Evolutionary conservation across 345 rosid genomes (phyloP).

Genomic region (Populus euphratica): DNA sequence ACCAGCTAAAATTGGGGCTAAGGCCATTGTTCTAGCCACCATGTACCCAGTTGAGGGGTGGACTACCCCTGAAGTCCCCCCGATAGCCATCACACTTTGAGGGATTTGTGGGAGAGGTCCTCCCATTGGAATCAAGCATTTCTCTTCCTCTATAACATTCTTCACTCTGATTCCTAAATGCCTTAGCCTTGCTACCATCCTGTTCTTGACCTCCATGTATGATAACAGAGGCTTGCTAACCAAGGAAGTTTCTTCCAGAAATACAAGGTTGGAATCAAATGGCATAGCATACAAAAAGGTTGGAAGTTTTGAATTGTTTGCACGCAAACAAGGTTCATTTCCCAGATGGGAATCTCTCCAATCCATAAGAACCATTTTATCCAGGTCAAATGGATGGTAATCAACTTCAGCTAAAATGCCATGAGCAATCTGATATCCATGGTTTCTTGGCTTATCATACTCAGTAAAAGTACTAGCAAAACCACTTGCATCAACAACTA

Average conservation of each 20-base stretch:
- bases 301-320: conserved; percentile 37
- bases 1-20: conserved; percentile 46
- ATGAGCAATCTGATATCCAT: conserved; percentile 70
- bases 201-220: conserved; percentile 47
- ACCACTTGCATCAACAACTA: conserved; percentile 62
- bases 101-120: conserved; percentile 65
- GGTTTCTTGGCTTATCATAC: conserved; percentile 53
- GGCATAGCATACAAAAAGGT: conserved; percentile 70
- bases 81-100: conserved; percentile 58
- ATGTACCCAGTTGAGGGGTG: conserved; percentile 71
- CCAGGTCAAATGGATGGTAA: conserved; percentile 59
- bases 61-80: conserved; percentile 61
- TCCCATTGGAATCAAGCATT: conserved; percentile 77
- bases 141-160: conserved; percentile 54
- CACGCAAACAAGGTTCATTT: conserved; percentile 52
- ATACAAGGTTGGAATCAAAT: conserved; percentile 44
- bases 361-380: conserved; percentile 70
- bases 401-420: conserved; percentile 68
- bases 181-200: conserved; percentile 67
- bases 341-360: conserved; percentile 74
- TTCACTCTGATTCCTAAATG: conserved; percentile 59
- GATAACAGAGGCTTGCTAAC: conserved; percentile 57
- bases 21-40: conserved; percentile 53
- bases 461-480: conserved; percentile 42
- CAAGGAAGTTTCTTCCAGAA: conserved; percentile 60